A percentile compares a stretch with the other conserved stretches of the same genome.
These are phyloP conservation scores for Aspergillus oerlinghausenensis DNA, from an alignment of 2,329 filamentous ascomycete genomes.

Conservation along the genomic window DNA sequence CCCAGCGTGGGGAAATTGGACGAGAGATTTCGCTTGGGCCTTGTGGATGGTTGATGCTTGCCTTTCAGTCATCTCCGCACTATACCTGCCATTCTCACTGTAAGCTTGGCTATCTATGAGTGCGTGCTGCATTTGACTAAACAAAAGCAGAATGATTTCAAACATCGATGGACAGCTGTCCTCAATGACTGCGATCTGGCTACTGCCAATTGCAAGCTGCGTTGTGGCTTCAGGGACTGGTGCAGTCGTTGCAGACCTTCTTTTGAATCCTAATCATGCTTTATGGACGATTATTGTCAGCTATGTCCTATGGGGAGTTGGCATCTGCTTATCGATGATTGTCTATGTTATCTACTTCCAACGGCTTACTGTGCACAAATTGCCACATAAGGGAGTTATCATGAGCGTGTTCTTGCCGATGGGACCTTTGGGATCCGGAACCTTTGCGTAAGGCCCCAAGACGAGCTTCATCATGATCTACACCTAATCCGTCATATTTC, in stretches of 20 bases:
- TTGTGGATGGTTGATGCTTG: conserved; percentile 54
- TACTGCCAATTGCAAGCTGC: conserved; percentile 61
- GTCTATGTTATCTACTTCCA: conserved; percentile 66
- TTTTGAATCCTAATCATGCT: conserved; percentile 51
- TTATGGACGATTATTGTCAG: conserved; percentile 57
- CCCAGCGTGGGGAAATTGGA: conserved; percentile 54
- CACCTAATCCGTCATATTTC: neutral
- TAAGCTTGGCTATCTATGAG: conserved; percentile 22
- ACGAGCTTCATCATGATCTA: neutral
- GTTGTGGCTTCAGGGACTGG: conserved; percentile 62
- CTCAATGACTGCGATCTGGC: conserved; percentile 58
- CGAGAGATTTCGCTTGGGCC: conserved; percentile 49
- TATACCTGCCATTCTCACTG: conserved; percentile 54
- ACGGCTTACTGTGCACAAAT: conserved; percentile 59
- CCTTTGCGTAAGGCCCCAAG: conserved; percentile 43
- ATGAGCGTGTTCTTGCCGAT: conserved; percentile 64
- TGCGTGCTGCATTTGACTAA: neutral
- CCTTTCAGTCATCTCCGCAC: conserved; percentile 45
- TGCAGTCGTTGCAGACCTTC: conserved; percentile 53
- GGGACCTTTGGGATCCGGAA: conserved; percentile 61
- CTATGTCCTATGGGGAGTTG: conserved; percentile 66
- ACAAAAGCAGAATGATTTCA: neutral
- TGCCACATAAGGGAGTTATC: conserved; percentile 61
- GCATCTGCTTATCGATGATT: conserved; percentile 55
- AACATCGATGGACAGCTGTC: conserved; percentile 29